A percentile compares a stretch with the other conserved stretches of the same genome.
phyloP scores from a whole-genome alignment of 495 filamentous ascomycete species.

The Aspergillus biplanus region DNA sequence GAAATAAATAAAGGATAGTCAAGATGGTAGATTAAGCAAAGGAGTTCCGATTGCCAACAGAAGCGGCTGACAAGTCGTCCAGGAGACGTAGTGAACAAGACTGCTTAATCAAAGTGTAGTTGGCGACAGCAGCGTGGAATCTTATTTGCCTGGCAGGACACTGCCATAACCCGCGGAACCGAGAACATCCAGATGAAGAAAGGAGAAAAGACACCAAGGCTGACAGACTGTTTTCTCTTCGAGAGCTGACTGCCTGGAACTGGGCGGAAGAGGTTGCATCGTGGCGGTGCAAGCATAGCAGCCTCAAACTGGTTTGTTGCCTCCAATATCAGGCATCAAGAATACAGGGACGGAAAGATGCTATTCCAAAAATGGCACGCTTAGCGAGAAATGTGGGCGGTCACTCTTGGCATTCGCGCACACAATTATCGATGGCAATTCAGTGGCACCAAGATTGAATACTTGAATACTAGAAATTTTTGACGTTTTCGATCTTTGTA shows the following conservation, averaged over 20 bases:
- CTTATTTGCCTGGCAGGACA: constrained; percentile 9
- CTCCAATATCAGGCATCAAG: constrained; percentile 22
- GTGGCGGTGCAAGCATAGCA: not conserved
- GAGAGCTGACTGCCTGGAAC: constrained; percentile 6
- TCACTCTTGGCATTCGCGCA: constrained; percentile 38
- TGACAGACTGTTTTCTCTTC: not conserved
- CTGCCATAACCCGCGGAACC: constrained; percentile 15
- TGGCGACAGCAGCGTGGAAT: not conserved
- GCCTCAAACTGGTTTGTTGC: constrained; percentile 6
- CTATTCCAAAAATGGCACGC: constrained; percentile 47
- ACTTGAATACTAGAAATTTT: constrained; percentile 27
- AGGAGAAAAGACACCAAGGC: not conserved
- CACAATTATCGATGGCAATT: constrained; percentile 31
- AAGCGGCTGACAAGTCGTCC: not conserved
- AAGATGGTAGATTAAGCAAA: not conserved
- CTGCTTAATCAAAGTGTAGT: no score
- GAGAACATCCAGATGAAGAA: constrained; percentile 8
- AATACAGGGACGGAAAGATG: not conserved
- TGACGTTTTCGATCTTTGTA: constrained; percentile 33
- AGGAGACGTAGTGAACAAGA: no score
- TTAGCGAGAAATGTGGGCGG: constrained; percentile 44
- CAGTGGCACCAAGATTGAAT: constrained; percentile 8
- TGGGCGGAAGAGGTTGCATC: constrained; percentile 14
- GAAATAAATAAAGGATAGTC: constrained; percentile 7
- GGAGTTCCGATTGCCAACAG: constrained; percentile 1